Conservation (phyloP, 1,139 yeast species). For the Blastobotrys elegans region DNA sequence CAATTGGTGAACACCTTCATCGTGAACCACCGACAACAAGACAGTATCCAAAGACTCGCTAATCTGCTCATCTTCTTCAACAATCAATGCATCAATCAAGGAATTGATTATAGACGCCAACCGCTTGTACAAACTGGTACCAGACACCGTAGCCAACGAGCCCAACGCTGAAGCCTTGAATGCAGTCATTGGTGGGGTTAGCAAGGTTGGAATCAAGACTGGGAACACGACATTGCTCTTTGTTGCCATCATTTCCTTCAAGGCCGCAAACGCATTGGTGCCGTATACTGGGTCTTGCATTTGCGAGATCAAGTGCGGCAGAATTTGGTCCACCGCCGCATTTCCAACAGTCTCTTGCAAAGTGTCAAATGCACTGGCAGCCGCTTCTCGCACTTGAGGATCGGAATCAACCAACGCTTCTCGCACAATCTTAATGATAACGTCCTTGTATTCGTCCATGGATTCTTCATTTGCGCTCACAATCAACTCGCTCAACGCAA, state of each 20-base stretch:
- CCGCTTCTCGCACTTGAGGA: constrained; percentile 76
- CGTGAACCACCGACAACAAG: constrained; percentile 65
- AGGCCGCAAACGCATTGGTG: constrained; percentile 77
- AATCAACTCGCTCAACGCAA: constrained; percentile 83
- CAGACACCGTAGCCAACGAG: constrained; percentile 87
- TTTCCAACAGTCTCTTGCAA: constrained; percentile 80
- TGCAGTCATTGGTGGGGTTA: constrained; percentile 74
- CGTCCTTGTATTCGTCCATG: constrained; percentile 59
- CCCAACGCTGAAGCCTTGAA: constrained; percentile 86
- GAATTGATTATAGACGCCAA: constrained; percentile 67
- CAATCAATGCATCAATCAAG: constrained; percentile 53
- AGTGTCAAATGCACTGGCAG: constrained; percentile 86
- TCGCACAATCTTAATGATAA: constrained; percentile 70
- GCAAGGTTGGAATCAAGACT: constrained; percentile 77
- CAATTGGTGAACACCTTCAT: constrained; percentile 79
- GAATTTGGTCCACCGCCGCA: constrained; percentile 77
- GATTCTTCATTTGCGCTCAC: constrained; percentile 65
- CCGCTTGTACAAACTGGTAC: constrained; percentile 70
- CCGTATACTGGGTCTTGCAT: constrained; percentile 53
- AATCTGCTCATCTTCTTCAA: constrained; percentile 41
- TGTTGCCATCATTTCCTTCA: constrained; percentile 88
- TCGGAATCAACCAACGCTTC: constrained; percentile 73
- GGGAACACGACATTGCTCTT: constrained; percentile 93
- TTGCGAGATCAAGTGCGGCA: constrained; percentile 75
- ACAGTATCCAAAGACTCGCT: constrained; percentile 61